These are phyloP conservation scores for Tetragonia tetragonoides DNA, from an alignment of 148 eudicot species.

Conservation along the genomic window DNA sequence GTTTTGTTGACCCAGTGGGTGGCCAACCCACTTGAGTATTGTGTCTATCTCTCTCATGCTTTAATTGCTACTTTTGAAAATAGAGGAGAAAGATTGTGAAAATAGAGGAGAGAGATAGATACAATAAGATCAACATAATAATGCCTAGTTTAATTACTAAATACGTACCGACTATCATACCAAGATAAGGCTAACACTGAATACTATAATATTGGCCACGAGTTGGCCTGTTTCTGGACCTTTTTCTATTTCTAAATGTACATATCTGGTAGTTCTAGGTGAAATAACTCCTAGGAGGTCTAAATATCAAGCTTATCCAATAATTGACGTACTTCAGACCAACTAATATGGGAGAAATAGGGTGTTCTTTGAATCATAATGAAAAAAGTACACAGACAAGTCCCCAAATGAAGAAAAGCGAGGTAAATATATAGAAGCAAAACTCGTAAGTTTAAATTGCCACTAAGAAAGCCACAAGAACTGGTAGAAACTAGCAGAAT, in stretches of 20 bases:
- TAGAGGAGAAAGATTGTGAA: too few species aligned
- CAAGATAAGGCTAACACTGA: conserved; percentile 2
- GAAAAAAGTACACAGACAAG: background rate
- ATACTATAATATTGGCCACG: background rate
- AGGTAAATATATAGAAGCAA: background rate
- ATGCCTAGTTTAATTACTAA: too few species aligned
- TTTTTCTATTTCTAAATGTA: background rate
- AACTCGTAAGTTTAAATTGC: background rate
- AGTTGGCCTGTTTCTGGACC: conserved; percentile 3
- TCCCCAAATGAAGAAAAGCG: background rate
- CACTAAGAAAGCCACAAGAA: background rate
- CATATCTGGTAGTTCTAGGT: background rate
- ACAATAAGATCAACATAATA: too few species aligned
- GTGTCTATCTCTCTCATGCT: too few species aligned
- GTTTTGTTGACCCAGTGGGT: too few species aligned
- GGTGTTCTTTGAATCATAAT: background rate
- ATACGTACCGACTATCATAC: background rate
- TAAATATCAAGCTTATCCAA: background rate
- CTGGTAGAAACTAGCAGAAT: background rate
- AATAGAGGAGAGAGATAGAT: too few species aligned
- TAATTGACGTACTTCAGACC: too few species aligned
- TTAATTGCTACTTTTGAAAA: too few species aligned
- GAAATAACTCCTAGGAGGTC: background rate
- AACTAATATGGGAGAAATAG: background rate
- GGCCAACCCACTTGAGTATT: too few species aligned